Conservation (phyloP, 139 green algal genomes). For the Asterochloris sp. region DNA sequence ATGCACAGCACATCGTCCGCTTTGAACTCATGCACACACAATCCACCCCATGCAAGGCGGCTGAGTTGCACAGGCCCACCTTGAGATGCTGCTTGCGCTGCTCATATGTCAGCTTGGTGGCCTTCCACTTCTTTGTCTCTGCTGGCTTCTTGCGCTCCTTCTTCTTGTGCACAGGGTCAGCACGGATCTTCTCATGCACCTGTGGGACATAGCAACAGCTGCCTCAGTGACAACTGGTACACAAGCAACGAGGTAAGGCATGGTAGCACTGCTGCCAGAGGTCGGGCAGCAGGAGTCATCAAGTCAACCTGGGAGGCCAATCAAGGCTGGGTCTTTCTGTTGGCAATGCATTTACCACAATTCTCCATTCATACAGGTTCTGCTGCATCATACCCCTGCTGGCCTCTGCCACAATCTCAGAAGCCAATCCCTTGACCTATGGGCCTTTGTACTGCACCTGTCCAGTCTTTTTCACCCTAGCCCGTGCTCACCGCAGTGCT, state of each 20-base stretch:
- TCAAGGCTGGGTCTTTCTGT: background rate
- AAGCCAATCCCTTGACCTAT: background rate
- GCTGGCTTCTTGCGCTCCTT: slow-evolving; percentile 74
- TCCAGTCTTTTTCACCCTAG: no score
- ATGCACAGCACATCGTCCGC: no score
- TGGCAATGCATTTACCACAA: background rate
- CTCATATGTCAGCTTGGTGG: slow-evolving; percentile 92
- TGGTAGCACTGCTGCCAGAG: background rate
- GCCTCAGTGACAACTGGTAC: background rate
- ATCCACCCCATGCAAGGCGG: no score
- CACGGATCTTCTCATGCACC: slow-evolving; percentile 90
- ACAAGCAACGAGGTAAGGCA: background rate
- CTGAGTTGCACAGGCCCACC: slow-evolving; percentile 20
- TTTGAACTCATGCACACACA: no score
- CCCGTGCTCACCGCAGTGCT: no score
- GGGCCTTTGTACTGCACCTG: no score
- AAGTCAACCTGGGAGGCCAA: background rate
- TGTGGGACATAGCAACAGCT: slow-evolving; percentile 22
- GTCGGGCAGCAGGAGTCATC: background rate
- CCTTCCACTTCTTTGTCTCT: slow-evolving; percentile 71
- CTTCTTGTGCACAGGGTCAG: slow-evolving; percentile 67
- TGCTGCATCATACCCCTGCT: background rate
- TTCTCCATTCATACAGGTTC: background rate
- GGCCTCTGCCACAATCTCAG: background rate
- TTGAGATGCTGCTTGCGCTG: slow-evolving; percentile 94